Evolutionary conservation across 352 stramenopile species (phyloP), one percentile per base, ranked within the genome.

Genomic region (Pythium pectinolyticum): DNA sequence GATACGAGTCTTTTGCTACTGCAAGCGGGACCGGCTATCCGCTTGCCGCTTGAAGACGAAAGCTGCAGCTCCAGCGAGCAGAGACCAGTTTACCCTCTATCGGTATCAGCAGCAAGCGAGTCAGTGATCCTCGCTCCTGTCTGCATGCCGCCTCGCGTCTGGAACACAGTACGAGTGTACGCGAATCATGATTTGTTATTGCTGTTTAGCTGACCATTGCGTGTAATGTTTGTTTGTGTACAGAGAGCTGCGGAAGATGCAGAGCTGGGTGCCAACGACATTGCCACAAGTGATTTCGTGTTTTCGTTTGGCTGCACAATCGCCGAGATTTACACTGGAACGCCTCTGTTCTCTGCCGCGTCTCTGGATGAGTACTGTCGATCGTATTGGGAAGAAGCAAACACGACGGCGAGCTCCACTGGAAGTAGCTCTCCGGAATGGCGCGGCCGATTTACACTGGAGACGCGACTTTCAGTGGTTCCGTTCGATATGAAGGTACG

Each of bases 261-360:
- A 14, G 19, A 31, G 24, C 24, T 40, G 19, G 5, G n/a, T 20
- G 31, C 9, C 4, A 10, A 19, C 15, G 45, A 66, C 15, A 37
- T 31, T 6, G 43, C 43, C 1, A 32, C 71, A 59, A 6, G 57
- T 40, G 14, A 67, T 2, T 78, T 91, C 47, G 63, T 78, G 15
- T 92, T 93, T 53, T 69, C 79, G 1, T 59, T 95, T 24, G 86
- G 83, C 0, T 91, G 84, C 43, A 65, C 91, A 25, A 78, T 86
- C 31, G 81, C 81, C 0, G 86, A 95, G 61, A 67, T 93, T 17
- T 94, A 89, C 52, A 82, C 73, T 1, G 55, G 63, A 6, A 50
- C 49, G 3, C 78, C 84, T 2, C 61, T 94, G 7, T 94, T 94
- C 55, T 89, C 83, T 9, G 60, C 66, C 11, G 66, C 57, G 2